Evolutionary conservation across 2,329 filamentous ascomycete genomes (phyloP).

Genomic region (Ophiosphaerella korrae): DNA sequence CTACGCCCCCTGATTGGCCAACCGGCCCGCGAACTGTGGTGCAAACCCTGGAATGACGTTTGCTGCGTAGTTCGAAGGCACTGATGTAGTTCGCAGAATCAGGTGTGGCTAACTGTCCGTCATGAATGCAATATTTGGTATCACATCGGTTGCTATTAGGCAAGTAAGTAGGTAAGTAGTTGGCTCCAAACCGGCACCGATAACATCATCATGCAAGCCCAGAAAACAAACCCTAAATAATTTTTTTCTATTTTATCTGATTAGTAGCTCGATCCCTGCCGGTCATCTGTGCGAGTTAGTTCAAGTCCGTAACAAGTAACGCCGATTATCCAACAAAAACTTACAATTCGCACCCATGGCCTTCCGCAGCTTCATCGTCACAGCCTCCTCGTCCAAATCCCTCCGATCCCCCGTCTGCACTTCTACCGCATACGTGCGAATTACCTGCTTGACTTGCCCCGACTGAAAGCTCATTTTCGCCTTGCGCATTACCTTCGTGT

Average conservation of each 20-base stretch:
- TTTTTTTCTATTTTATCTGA: not conserved
- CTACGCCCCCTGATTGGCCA: no score
- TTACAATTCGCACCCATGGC: constrained; percentile 75
- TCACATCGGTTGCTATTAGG: no score
- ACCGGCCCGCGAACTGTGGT: no score
- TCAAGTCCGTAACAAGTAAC: no score
- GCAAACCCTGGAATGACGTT: no score
- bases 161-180: no score
- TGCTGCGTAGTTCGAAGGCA: no score
- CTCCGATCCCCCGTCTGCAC: constrained; percentile 65
- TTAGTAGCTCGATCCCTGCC: constrained; percentile 25
- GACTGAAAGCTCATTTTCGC: constrained; percentile 71
- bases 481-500: constrained; percentile 71
- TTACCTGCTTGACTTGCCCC: constrained; percentile 66
- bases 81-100: no score
- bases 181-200: no score
- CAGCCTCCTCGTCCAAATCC: constrained; percentile 66
- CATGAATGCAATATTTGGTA: no score
- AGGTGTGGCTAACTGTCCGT: no score
- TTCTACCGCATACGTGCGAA: constrained; percentile 69
- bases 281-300: not conserved
- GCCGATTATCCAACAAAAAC: constrained; percentile 8
- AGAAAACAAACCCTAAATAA: not conserved
- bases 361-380: constrained; percentile 66
- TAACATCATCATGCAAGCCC: not conserved